Base-by-base conservation (phyloP, 2,329 filamentous ascomycete genomes). In the Elsinoe australis region DNA sequence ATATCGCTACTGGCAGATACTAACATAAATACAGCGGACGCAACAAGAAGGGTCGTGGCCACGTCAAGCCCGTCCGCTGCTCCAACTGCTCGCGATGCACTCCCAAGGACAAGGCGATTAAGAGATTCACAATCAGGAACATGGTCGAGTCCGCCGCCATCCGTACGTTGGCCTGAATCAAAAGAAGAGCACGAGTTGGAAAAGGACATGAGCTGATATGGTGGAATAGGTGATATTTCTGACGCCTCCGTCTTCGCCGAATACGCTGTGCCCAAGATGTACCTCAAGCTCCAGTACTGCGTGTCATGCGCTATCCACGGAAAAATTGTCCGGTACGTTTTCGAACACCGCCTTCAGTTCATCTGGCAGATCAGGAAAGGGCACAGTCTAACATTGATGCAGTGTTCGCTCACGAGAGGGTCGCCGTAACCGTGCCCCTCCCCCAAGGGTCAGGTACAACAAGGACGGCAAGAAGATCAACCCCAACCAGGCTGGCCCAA, bases 241-340 rank as follows among this genome's bases (percentile, higher is more conserved):
- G 92, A 98, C 73, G 92, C 94, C 68, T 96, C 92, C 68, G 92
- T 98, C 75, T 98, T 96, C 78, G 74, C 85, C 67, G 92, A 98
- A 79, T 98, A 98, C 82, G 89, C 88, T 64, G 90, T 98, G 68
- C 92, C 92, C 76, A 98, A 98, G 87, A 98, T 98, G 94, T 98
- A 98, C 87, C 80, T 98, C 77, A 98, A 98, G 85, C 85, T 98
- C 73, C 92, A 98, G 80, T 98, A 98, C 87, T 98, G 92, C 75
- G 92, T 98, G 70, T 96, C 90, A 75, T 98, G 92, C 78, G 92
- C 92, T 69, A 98, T 98, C 63, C 92, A 98, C 82, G 92, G 92
- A 82, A 98, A 98, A 86, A 98, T 98, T 74, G 94, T 98, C 75
- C 90, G 92, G 90, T 96, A 92, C 74, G 89, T 81, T 71, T n/a